phyloP scores from a whole-genome alignment of 192 early-diverging fungal genomes.

The Phlyctochytrium bullatum region DNA sequence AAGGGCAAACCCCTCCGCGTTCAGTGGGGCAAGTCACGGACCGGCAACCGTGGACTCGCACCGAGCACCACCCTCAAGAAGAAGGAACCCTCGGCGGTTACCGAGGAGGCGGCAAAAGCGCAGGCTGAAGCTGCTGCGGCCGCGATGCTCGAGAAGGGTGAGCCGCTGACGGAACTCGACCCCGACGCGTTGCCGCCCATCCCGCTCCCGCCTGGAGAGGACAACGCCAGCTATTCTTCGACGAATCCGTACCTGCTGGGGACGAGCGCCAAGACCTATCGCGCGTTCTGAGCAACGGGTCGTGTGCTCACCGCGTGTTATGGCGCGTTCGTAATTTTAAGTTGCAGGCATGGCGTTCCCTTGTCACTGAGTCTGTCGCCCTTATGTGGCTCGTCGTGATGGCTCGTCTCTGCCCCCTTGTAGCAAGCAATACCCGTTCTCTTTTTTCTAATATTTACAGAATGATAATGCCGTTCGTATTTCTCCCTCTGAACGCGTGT shows the following conservation, averaged over 20 bases:
- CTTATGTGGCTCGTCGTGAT: too few relatives aligned
- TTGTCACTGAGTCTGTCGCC: too few relatives aligned
- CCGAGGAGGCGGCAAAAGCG: background rate
- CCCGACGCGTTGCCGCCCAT: constrained; percentile 19
- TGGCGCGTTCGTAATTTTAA: too few relatives aligned
- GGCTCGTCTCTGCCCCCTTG: too few relatives aligned
- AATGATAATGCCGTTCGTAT: too few relatives aligned
- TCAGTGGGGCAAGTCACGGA: constrained; percentile 72
- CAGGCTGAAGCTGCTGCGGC: background rate
- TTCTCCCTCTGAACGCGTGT: too few relatives aligned
- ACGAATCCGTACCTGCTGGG: constrained; percentile 24
- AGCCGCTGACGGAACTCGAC: constrained; percentile 4
- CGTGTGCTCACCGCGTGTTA: too few relatives aligned
- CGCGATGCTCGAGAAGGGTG: background rate
- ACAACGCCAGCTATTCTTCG: constrained; percentile 18
- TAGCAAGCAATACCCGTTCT: too few relatives aligned
- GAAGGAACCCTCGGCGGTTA: constrained; percentile 9
- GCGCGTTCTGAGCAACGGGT: too few relatives aligned
- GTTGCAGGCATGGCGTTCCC: too few relatives aligned
- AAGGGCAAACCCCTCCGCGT: constrained; percentile 70
- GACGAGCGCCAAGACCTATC: constrained; percentile 22
- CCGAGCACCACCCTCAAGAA: background rate
- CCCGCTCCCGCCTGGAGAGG: constrained; percentile 23
- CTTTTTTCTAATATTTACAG: too few relatives aligned
- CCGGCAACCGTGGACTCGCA: background rate